These are phyloP conservation scores for Fusarium xyrophilum DNA, from an alignment of 2,329 filamentous ascomycete species.

Conservation along the genomic window DNA sequence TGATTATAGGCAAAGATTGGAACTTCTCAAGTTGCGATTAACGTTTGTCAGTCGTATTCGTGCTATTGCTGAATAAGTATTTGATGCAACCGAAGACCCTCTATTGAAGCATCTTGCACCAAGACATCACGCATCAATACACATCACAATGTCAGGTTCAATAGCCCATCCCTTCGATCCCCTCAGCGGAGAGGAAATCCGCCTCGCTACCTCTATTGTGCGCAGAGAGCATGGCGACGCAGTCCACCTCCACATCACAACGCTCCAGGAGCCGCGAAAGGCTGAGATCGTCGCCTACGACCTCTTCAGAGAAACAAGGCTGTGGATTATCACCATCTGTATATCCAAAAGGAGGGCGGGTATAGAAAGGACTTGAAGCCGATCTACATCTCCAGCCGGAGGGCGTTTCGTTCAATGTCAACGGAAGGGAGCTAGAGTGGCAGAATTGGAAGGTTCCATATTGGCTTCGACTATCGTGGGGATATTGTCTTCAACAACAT, in stretches of 20 bases:
- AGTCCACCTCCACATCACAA: slow-evolving; percentile 86
- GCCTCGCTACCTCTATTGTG: slow-evolving; percentile 68
- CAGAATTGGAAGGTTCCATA: slow-evolving; percentile 91
- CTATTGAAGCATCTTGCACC: not conserved
- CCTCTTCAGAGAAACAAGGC: slow-evolving; percentile 72
- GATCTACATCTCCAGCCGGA: slow-evolving; percentile 88
- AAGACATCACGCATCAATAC: not conserved
- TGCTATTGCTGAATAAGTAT: not conserved
- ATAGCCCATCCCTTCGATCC: slow-evolving; percentile 41
- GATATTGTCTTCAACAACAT: slow-evolving; percentile 91
- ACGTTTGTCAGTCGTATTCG: not conserved
- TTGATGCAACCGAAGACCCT: not conserved
- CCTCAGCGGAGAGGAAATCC: slow-evolving; percentile 72
- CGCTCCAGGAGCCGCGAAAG: slow-evolving; percentile 85
- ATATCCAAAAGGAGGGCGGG: slow-evolving; percentile 75
- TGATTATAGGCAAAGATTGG: not conserved
- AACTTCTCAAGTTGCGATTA: not conserved
- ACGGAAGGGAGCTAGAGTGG: slow-evolving; percentile 77
- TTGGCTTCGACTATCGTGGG: slow-evolving; percentile 94
- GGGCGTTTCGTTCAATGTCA: slow-evolving; percentile 83
- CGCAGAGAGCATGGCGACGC: slow-evolving; percentile 69
- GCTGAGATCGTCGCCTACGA: slow-evolving; percentile 78
- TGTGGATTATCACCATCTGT: slow-evolving; percentile 80
- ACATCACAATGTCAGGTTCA: not conserved
- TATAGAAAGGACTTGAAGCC: slow-evolving; percentile 83